Conservation (phyloP, 352 stramenopile species). For the Globisporangium nagaii region DNA sequence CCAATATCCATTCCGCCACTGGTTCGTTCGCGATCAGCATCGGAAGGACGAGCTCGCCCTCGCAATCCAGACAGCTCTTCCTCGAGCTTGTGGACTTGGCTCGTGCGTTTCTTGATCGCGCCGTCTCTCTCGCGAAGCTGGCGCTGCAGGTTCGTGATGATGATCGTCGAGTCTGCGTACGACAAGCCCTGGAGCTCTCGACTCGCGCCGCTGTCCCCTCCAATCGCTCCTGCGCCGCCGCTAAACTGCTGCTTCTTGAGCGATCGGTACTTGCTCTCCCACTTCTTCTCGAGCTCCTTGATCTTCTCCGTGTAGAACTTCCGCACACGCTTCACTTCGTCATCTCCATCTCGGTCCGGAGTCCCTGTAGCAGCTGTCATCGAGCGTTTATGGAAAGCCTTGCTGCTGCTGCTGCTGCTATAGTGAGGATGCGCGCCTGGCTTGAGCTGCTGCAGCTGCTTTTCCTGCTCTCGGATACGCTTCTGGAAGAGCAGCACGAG, state of each 20-base stretch:
- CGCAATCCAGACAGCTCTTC: not conserved
- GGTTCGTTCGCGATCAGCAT: not conserved
- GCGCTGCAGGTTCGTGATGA: slow-evolving; percentile 35
- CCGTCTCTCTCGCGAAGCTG: slow-evolving; percentile 15
- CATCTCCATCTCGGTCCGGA: slow-evolving; percentile 17
- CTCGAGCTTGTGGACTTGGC: not conserved
- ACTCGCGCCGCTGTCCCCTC: not conserved
- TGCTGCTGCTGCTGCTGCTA: not conserved
- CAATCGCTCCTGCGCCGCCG: not conserved
- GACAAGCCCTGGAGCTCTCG: slow-evolving; percentile 15
- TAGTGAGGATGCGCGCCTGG: not conserved
- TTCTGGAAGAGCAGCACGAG: slow-evolving; percentile 66
- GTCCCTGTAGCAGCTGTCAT: not conserved
- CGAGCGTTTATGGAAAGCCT: slow-evolving; percentile 5
- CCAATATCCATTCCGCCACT: not conserved
- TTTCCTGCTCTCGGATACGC: slow-evolving; percentile 46
- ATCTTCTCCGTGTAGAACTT: slow-evolving; percentile 75
- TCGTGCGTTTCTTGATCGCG: slow-evolving; percentile 4
- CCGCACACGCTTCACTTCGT: slow-evolving; percentile 46
- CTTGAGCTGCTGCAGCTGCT: slow-evolving; percentile 26
- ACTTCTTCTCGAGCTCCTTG: slow-evolving; percentile 70
- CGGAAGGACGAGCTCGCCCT: not conserved
- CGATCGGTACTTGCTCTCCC: slow-evolving; percentile 58
- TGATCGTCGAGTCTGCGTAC: slow-evolving; percentile 27
- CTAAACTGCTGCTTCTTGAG: slow-evolving; percentile 44